Conservation (phyloP, 2,329 filamentous ascomycete genomes). For the Microcyclospora tardicrescens region DNA sequence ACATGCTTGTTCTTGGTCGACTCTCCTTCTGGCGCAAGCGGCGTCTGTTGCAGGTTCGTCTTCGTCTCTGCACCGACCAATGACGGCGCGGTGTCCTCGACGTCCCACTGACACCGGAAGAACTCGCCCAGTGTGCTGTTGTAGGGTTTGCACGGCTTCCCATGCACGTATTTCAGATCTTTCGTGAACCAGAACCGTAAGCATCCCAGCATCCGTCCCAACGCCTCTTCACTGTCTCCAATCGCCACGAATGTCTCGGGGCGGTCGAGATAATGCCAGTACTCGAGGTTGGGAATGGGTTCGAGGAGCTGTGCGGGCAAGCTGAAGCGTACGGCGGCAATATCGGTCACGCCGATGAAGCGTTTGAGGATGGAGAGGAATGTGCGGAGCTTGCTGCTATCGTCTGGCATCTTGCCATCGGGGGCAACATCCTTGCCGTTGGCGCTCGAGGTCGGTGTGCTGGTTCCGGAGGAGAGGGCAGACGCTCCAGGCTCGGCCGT, state of each 20-base stretch:
- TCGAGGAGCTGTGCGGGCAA: constrained; percentile 90
- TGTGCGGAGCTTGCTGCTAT: constrained; percentile 77
- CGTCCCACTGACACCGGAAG: constrained; percentile 96
- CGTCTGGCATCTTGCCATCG: constrained; percentile 46
- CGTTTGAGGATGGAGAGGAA: constrained; percentile 81
- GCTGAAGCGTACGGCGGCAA: constrained; percentile 90
- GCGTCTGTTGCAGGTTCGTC: constrained; percentile 13
- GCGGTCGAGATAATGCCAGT: constrained; percentile 95
- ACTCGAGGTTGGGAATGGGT: constrained; percentile 92
- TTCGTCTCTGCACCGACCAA: constrained; percentile 27
- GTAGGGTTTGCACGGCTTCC: constrained; percentile 97
- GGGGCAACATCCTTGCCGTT: constrained; percentile 1
- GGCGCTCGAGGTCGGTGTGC: constrained; percentile 8
- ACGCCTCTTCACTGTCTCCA: constrained; percentile 78
- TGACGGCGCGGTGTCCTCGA: constrained; percentile 61
- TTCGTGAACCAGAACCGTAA: constrained; percentile 98
- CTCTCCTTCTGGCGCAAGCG: constrained; percentile 11
- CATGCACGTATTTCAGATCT: constrained; percentile 96
- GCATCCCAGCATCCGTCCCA: constrained; percentile 90
- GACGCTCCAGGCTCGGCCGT: too few relatives aligned
- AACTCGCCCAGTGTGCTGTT: constrained; percentile 96
- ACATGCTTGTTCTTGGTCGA: constrained; percentile 39
- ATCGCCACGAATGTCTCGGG: constrained; percentile 78
- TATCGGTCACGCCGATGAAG: constrained; percentile 91
- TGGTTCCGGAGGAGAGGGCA: constrained; percentile 5